Base-by-base conservation (phyloP, 306 rosid species). In the Cucurbita moschata region DNA sequence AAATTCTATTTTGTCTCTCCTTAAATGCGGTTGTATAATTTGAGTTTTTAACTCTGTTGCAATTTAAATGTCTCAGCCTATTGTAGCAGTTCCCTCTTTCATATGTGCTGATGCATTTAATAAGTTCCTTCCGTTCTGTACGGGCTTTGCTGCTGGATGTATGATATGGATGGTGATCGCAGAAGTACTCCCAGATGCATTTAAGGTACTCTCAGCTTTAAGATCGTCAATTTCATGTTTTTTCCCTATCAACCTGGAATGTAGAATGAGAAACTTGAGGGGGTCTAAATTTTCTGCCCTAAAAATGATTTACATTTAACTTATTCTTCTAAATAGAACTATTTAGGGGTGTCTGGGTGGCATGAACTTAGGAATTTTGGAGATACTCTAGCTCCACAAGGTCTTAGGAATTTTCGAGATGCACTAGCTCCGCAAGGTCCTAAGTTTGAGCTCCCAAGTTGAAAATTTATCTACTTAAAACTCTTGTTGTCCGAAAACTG, bases 141-240 rank as follows among this genome's bases (percentile, higher is more conserved):
- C 96, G 77, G 99, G 99, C 64, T 95, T 95, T 79, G 97, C 99
- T 67, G 99, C 99, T 76, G 99, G 99, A 66, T 95, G 99, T 85
- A 95, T 95, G 99, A 95, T 95, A 77, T 95, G 99, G 99, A 95
- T 95, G 99, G 99, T 95, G 78, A 72, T 91, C 74, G 99, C 96
- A 4, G 99, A 95, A 85, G 99, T 91, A n/a, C 96, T 95, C 64
- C 99, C 97, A 19, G 99, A 95, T 86, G 96, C 97, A 79, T 95
- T 95, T 77, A 89, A 95, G 99, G 99, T 91, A 82, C 66, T 51
- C 42, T 26, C 12, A 39, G 40, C 54, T 56, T 15, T 19, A 40
- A 39, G 37, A 73, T 40, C 57, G 42, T 40, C 67, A 43, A 73
- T 55, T 19, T 56, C 55, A 73, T 30, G 35, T 56, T 73, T 39